These are phyloP conservation scores for Phlyctochytrium bullatum DNA, from an alignment of 192 early-diverging fungal species.

Conservation along the genomic window DNA sequence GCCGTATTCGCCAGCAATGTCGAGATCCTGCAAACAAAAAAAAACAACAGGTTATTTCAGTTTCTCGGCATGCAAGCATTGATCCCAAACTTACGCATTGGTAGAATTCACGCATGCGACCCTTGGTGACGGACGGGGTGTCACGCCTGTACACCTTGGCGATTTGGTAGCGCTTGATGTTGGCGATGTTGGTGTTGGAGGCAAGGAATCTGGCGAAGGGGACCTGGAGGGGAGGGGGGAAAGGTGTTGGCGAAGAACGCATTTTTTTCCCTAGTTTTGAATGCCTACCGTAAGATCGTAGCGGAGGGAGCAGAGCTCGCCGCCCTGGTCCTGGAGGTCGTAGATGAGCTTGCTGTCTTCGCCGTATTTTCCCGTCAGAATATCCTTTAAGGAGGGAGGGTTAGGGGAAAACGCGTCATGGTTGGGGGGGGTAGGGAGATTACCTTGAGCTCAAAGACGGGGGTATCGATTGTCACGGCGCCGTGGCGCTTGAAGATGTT, in stretches of 20 bases:
- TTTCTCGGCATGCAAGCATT: slow-evolving; percentile 8
- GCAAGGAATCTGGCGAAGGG: slow-evolving; percentile 97
- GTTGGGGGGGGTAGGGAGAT: not conserved
- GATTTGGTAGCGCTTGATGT: slow-evolving; percentile 96
- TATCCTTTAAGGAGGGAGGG: slow-evolving; percentile 58
- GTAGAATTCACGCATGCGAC: slow-evolving; percentile 98
- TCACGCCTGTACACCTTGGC: slow-evolving; percentile 98
- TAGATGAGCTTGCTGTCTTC: slow-evolving; percentile 99
- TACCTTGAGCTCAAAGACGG: slow-evolving; percentile 90
- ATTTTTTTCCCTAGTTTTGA: not conserved
- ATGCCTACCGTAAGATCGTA: slow-evolving; percentile 87
- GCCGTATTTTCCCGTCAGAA: slow-evolving; percentile 94
- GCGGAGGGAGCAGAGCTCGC: slow-evolving; percentile 90
- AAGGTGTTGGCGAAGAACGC: not conserved
- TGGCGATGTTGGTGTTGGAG: slow-evolving; percentile 79
- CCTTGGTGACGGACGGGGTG: slow-evolving; percentile 97
- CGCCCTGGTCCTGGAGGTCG: slow-evolving; percentile 95
- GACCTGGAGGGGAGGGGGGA: slow-evolving; percentile 41
- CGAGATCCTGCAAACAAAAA: slow-evolving; percentile 73
- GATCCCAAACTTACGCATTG: slow-evolving; percentile 76
- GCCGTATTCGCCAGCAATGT: slow-evolving; percentile 93
- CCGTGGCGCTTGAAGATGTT: slow-evolving; percentile 93
- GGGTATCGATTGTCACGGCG: slow-evolving; percentile 97
- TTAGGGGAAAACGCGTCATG: not conserved
- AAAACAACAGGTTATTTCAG: not conserved